phyloP scores from a whole-genome alignment of 805 yeast genomes.

The Saturnispora quitensis region DNA sequence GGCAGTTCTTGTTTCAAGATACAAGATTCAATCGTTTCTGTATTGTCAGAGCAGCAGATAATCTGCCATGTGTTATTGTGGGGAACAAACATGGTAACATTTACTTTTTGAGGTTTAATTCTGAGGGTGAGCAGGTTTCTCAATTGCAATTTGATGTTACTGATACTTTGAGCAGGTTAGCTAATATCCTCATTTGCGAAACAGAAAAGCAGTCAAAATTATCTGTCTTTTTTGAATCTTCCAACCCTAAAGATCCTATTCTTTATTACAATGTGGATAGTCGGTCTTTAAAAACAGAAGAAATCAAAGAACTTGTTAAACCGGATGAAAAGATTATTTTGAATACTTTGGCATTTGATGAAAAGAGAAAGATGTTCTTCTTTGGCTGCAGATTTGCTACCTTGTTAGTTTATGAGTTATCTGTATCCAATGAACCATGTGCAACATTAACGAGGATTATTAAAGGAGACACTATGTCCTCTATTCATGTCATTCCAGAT shows the following conservation, averaged over 20 bases:
- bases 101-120: constrained; percentile 34
- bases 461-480: constrained; percentile 62
- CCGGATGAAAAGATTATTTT: constrained; percentile 39
- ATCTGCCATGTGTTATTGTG: constrained; percentile 18
- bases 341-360: constrained; percentile 44
- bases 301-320: constrained; percentile 12
- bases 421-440: constrained; percentile 14
- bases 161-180: constrained; percentile 33
- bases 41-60: constrained; percentile 19
- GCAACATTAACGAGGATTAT: constrained; percentile 39
- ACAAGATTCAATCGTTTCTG: constrained; percentile 21
- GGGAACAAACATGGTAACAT: constrained; percentile 34
- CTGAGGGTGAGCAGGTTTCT: constrained; percentile 25
- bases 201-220: constrained; percentile 18
- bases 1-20: constrained; percentile 25
- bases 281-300: constrained; percentile 21
- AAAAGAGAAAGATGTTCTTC: constrained; percentile 33
- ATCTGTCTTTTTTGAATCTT: constrained; percentile 50
- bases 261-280: constrained; percentile 31
- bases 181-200: constrained; percentile 36
- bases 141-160: constrained; percentile 19
- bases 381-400: constrained; percentile 71
- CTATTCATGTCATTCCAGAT: constrained; percentile 33
- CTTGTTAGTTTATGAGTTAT: constrained; percentile 44
- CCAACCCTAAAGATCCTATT: constrained; percentile 53